A percentile compares a stretch with the other conserved stretches of the same genome.
These are phyloP conservation scores for Plasmodium billcollinsi DNA, from an alignment of 169 alveolate genomes.

Conservation along the genomic window DNA sequence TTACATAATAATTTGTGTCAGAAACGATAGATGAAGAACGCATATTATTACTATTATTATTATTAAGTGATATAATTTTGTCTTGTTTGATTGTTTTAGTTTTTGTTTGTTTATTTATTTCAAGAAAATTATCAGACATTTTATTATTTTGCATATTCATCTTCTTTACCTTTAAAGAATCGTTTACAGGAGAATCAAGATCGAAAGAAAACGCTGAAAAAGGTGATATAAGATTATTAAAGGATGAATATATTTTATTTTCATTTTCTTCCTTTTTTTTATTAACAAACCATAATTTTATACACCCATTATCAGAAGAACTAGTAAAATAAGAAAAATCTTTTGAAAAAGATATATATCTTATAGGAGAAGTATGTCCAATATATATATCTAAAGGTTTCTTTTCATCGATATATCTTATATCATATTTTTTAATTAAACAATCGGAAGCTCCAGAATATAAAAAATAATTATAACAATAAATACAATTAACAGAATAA, in stretches of 20 bases:
- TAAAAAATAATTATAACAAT: constrained; percentile 22
- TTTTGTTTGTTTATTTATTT: no score
- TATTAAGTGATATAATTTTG: no score
- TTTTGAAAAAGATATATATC: constrained; percentile 49
- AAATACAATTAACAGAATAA: constrained; percentile 34
- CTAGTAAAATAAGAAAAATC: constrained; percentile 16
- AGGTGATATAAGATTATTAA: constrained; percentile 6
- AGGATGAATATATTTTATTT: constrained; percentile 12
- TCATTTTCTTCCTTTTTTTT: neutral
- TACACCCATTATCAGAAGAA: constrained; percentile 62
- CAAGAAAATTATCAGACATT: no score
- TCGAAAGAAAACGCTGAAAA: neutral
- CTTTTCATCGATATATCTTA: constrained; percentile 16
- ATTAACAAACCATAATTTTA: constrained; percentile 41
- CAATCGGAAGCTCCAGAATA: constrained; percentile 67
- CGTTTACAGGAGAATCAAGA: no score
- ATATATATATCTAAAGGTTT: constrained; percentile 42
- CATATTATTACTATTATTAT: no score
- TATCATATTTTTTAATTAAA: constrained; percentile 56
- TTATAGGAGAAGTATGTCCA: constrained; percentile 67
- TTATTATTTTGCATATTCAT: constrained; percentile 1
- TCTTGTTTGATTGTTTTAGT: no score
- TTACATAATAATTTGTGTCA: no score
- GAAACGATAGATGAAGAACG: no score
- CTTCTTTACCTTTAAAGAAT: neutral